These are phyloP conservation scores for Russula abietina DNA, from an alignment of 768 basidiomycete genomes.

Conservation along the genomic window DNA sequence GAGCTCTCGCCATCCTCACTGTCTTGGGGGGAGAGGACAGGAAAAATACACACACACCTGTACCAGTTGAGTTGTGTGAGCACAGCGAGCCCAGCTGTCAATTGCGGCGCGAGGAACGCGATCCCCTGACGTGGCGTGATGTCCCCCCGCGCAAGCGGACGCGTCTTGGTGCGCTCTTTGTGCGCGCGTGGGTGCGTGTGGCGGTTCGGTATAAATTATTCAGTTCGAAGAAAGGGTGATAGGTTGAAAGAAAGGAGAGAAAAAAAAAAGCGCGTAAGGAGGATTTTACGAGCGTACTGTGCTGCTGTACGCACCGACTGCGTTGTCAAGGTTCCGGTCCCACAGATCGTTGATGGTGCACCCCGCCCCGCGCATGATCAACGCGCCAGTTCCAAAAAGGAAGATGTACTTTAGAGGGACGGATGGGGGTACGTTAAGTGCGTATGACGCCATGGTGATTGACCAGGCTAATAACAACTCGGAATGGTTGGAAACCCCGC, in stretches of 20 bases:
- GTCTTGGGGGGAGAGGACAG: too few relatives aligned
- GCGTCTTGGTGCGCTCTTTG: conserved; percentile 74
- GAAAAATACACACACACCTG: conserved; percentile 75
- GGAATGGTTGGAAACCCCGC: too few relatives aligned
- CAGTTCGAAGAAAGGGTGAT: too few relatives aligned
- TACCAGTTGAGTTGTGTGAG: conserved; percentile 92
- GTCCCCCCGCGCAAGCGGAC: conserved; percentile 83
- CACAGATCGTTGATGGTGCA: conserved; percentile 99
- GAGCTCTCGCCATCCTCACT: background rate
- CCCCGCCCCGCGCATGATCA: conserved; percentile 96
- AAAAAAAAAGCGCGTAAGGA: background rate
- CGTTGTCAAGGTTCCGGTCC: conserved; percentile 87
- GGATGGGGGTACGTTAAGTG: conserved; percentile 57
- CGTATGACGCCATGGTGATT: conserved; percentile 93
- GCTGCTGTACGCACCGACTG: conserved; percentile 59
- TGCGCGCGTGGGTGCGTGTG: background rate
- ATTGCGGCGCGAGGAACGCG: conserved; percentile 74
- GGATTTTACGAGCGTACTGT: background rate
- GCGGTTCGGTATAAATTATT: background rate
- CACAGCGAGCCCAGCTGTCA: conserved; percentile 77
- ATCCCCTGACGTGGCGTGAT: conserved; percentile 70
- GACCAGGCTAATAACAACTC: conserved; percentile 73
- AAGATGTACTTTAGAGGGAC: conserved; percentile 69
- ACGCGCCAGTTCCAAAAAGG: conserved; percentile 83
- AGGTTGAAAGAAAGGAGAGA: too few relatives aligned